A percentile compares a stretch with the other conserved stretches of the same genome.
Evolutionary conservation across 2,329 filamentous ascomycete genomes (phyloP).

Genomic region (Ophiostoma novo-ulmi): DNA sequence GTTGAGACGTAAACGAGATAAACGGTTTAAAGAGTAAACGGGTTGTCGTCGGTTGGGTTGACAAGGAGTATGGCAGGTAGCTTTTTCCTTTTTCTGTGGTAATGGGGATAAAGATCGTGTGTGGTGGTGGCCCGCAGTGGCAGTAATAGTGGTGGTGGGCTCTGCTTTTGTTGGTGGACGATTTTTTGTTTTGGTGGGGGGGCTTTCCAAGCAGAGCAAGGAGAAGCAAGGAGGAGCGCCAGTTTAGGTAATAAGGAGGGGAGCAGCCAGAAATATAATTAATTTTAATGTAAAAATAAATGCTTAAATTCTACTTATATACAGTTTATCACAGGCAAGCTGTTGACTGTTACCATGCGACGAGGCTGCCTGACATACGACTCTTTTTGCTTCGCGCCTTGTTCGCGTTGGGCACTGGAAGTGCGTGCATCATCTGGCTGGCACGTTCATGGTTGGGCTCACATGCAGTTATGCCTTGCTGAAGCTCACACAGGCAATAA

Average conservation of each 20-base stretch:
- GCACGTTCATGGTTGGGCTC: background rate
- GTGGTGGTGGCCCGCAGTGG: conserved; percentile 10
- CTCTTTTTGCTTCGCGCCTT: conserved; percentile 10
- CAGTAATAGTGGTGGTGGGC: conserved; percentile 7
- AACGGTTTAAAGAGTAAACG: background rate
- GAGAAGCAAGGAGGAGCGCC: background rate
- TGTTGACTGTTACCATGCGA: conserved; percentile 6
- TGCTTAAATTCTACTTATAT: background rate
- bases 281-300: background rate
- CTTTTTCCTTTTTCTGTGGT: conserved; percentile 4
- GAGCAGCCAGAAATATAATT: background rate
- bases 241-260: conserved; percentile 16
- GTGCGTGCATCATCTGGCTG: no score
- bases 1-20: background rate
- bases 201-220: background rate
- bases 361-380: conserved; percentile 15
- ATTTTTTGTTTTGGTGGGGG: conserved; percentile 17
- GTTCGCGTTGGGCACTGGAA: conserved; percentile 4
- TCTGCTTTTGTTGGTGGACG: conserved; percentile 2
- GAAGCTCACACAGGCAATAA: background rate
- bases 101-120: conserved; percentile 8
- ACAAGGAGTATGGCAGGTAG: background rate
- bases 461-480: background rate
- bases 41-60: background rate
- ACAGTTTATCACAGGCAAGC: background rate